These are phyloP conservation scores for Paramyrothecium roridum DNA, from an alignment of 2,329 filamentous ascomycete genomes.

Conservation along the genomic window DNA sequence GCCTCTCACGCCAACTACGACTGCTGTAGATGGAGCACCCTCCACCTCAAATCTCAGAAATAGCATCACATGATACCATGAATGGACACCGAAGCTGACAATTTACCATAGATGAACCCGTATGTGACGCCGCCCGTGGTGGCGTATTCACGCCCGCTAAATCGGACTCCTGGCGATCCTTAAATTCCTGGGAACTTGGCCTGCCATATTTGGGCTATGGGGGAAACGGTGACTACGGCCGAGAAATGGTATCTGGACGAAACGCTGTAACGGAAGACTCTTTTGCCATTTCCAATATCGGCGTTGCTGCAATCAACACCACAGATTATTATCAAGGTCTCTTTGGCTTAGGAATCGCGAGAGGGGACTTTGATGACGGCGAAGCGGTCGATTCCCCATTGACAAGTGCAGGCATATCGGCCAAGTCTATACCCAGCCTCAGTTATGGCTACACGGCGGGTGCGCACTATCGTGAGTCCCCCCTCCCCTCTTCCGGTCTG, in stretches of 20 bases:
- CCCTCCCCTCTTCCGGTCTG: not conserved
- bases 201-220: conserved; percentile 54
- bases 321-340: conserved; percentile 53
- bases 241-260: conserved; percentile 43
- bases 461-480: conserved; percentile 61
- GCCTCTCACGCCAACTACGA: not conserved
- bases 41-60: too few species aligned
- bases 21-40: too few species aligned
- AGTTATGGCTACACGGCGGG: conserved; percentile 76
- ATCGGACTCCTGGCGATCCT: conserved; percentile 55
- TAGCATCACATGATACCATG: too few species aligned
- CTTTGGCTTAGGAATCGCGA: conserved; percentile 54
- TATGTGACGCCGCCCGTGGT: conserved; percentile 57
- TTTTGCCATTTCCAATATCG: conserved; percentile 39
- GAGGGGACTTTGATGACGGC: conserved; percentile 47
- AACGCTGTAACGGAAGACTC: conserved; percentile 32
- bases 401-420: conserved; percentile 54
- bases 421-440: conserved; percentile 64
- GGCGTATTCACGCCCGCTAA: conserved; percentile 49
- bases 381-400: conserved; percentile 47
- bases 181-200: conserved; percentile 59
- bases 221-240: conserved; percentile 64
- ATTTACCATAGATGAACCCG: conserved; percentile 34
- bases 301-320: conserved; percentile 52
- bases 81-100: conserved; percentile 3